Conservation (phyloP, 139 green algal species). For the Tetraselmis striata region DNA sequence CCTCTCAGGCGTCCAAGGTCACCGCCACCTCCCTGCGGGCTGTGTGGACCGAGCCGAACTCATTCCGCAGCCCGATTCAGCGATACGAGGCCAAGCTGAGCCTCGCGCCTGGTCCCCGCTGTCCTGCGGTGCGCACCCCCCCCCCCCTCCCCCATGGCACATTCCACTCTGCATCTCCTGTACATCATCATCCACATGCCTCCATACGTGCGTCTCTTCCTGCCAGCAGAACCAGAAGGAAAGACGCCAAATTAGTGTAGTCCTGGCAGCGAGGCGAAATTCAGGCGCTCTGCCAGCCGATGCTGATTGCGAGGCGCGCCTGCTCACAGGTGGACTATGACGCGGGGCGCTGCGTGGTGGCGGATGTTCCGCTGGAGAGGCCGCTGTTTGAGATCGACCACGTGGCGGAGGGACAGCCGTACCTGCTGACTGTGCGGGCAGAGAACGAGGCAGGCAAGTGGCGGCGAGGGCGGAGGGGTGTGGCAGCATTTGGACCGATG, state of each 20-base stretch:
- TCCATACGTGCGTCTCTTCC: too few relatives aligned
- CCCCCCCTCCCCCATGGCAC: too few relatives aligned
- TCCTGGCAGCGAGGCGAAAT: too few relatives aligned
- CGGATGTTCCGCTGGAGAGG: not conserved
- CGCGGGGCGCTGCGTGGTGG: not conserved
- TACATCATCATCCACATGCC: too few relatives aligned
- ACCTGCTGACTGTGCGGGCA: not conserved
- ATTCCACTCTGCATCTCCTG: too few relatives aligned
- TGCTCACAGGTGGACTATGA: not conserved
- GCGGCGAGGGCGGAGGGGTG: too few relatives aligned
- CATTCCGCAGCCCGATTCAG: not conserved
- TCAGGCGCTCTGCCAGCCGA: too few relatives aligned
- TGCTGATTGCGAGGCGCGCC: too few relatives aligned
- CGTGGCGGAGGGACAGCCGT: not conserved
- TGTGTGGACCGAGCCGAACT: not conserved
- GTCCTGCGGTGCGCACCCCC: not conserved
- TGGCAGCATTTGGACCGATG: too few relatives aligned
- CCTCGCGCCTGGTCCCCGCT: not conserved
- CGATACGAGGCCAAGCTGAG: not conserved
- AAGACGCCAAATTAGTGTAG: too few relatives aligned
- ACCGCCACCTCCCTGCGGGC: not conserved
- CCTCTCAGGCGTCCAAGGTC: not conserved
- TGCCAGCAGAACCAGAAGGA: too few relatives aligned
- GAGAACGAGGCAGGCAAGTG: not conserved
- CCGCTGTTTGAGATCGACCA: not conserved